Base-by-base conservation (phyloP, 2,329 filamentous ascomycete genomes). In the Sporothrix luriei region DNA sequence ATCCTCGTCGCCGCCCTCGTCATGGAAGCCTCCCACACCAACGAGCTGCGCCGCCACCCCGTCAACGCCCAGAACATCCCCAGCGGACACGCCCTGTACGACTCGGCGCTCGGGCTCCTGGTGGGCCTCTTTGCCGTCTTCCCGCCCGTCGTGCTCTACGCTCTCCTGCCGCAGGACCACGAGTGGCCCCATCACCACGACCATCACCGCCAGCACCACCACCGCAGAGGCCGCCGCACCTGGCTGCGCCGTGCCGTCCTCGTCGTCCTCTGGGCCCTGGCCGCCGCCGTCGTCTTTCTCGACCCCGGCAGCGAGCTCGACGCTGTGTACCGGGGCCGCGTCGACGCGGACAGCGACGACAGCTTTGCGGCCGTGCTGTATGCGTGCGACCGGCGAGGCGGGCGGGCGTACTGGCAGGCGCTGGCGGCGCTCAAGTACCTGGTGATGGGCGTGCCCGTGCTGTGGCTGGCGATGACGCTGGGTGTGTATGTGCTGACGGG, bases 1-100 rank as follows among this genome's bases (percentile, higher is more conserved):
- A 74, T 74, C 55, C 73, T 75, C 38, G 26, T 66, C 4, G 73
- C 73, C 10, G 70, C 70, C 24, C 49, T 74, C n/a, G 72, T 49
- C 43, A 33, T 64, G 40, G 46, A 51, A 16, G 62, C 46, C 4
- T 6, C 16, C 13, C 67, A 65, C 54, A 46, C 59, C 19, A 29
- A 43, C 26, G 29, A 70, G 16, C 62, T 29, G 29, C 24, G 21
- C 61, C 51, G n/a, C 21, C 26, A 24, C 10, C 4, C 29, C 0
- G 24, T 68, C 62, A 29, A 26, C 21, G 33, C 46, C 3, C 66
- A 70, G 43, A 65, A 69, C 11, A 26, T 75, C 4, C 69, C 70
- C 46, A 62, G 49, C 26, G 70, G 70, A 46, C 69, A 70, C 67
- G 69, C 71, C 29, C 65, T 72, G 29, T 74, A 75, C 69, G 72